Conservation (phyloP, 164 flowering plant species). For the Santalum album region DNA sequence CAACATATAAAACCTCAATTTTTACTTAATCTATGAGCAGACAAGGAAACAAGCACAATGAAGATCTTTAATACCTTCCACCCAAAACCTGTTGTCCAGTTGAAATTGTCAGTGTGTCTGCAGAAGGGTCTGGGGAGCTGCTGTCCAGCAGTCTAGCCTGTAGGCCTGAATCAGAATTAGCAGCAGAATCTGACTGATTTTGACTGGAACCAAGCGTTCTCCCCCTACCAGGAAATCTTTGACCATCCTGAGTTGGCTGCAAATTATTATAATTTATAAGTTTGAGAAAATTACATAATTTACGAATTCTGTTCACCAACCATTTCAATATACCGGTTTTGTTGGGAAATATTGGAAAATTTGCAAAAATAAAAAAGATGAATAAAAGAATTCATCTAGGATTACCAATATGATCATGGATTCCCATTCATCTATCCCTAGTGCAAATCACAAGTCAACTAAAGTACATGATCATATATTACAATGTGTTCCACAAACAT, state of each 20-base stretch:
- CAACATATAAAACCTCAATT: too few species aligned
- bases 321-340: too few species aligned
- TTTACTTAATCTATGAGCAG: too few species aligned
- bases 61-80: slow-evolving; percentile 39
- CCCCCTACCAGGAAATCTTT: slow-evolving; percentile 83
- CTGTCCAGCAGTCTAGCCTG: slow-evolving; percentile 71
- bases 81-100: slow-evolving; percentile 25
- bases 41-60: not conserved
- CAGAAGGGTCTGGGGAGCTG: slow-evolving; percentile 24
- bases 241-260: slow-evolving; percentile 49
- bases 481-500: too few species aligned
- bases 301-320: too few species aligned
- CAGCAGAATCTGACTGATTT: slow-evolving; percentile 27
- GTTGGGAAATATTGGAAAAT: too few species aligned
- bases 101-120: slow-evolving; percentile 20
- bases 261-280: slow-evolving; percentile 1
- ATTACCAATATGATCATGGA: too few species aligned
- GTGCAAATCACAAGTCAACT: too few species aligned
- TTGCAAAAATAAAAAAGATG: too few species aligned
- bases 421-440: too few species aligned
- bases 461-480: too few species aligned
- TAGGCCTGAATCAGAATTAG: slow-evolving; percentile 50
- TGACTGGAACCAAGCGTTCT: slow-evolving; percentile 50
- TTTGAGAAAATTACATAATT: not conserved
- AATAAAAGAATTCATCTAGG: too few species aligned